These are phyloP conservation scores for Naganishia kalamii DNA, from an alignment of 768 basidiomycete species.

Conservation along the genomic window DNA sequence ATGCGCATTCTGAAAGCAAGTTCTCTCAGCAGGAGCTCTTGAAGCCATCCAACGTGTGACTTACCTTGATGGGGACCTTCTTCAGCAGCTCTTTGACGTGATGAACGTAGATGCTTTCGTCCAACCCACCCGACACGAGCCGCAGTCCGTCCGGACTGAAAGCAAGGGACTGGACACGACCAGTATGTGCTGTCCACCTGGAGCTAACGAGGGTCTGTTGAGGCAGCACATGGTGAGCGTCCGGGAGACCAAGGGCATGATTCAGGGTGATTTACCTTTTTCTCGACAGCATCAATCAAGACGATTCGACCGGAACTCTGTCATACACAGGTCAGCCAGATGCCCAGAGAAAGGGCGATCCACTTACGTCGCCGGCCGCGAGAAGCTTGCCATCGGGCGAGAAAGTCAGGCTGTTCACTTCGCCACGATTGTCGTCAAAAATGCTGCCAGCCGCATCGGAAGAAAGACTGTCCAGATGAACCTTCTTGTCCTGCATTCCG, in stretches of 20 bases:
- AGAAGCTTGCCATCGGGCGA: slow-evolving; percentile 69
- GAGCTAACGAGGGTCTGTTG: slow-evolving; percentile 48
- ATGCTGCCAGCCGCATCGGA: slow-evolving; percentile 55
- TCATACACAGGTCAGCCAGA: background rate
- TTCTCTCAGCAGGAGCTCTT: background rate
- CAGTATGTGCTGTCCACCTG: slow-evolving; percentile 81
- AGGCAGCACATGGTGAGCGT: background rate
- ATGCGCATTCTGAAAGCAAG: slow-evolving; percentile 59
- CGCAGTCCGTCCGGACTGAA: slow-evolving; percentile 70
- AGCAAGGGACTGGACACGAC: slow-evolving; percentile 67
- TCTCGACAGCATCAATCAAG: slow-evolving; percentile 64
- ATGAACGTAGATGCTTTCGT: slow-evolving; percentile 87
- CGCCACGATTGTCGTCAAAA: slow-evolving; percentile 58
- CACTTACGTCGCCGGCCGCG: slow-evolving; percentile 80
- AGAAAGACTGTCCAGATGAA: slow-evolving; percentile 51
- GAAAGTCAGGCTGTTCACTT: slow-evolving; percentile 69
- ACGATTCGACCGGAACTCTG: slow-evolving; percentile 76
- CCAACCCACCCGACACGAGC: slow-evolving; percentile 81
- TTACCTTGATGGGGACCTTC: slow-evolving; percentile 65
- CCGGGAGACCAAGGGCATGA: background rate
- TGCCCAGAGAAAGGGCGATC: background rate
- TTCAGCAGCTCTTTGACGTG: slow-evolving; percentile 60
- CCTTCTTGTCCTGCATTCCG: slow-evolving; percentile 60
- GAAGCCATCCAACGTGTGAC: slow-evolving; percentile 10
- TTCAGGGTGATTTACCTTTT: slow-evolving; percentile 51